phyloP scores from a whole-genome alignment of 192 early-diverging fungal genomes.

The Phycomyces blakesleeanus region DNA sequence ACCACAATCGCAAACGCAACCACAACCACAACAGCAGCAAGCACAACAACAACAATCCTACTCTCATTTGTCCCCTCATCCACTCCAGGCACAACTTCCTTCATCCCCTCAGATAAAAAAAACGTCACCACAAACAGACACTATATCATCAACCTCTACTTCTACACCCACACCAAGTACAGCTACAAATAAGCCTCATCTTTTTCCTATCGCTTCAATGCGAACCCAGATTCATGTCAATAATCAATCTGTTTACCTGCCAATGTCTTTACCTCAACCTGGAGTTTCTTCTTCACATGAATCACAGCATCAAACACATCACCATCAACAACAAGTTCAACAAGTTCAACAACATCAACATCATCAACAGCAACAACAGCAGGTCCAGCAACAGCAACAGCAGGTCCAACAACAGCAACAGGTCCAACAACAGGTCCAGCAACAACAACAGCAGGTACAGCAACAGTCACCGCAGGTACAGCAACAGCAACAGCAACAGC shows the following conservation, averaged over 20 bases:
- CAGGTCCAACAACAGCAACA: not conserved
- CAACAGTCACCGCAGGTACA: not conserved
- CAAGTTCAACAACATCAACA: conserved; percentile 6
- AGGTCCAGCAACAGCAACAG: not conserved
- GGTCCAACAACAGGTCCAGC: not conserved
- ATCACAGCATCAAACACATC: not conserved
- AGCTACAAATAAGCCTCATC: not conserved
- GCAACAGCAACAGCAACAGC: not conserved
- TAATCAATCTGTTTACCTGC: not conserved
- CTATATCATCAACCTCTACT: not conserved
- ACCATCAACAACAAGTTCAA: conserved; percentile 2
- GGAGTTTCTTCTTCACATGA: not conserved
- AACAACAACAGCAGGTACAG: not conserved
- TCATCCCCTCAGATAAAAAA: not conserved
- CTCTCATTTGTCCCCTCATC: not conserved
- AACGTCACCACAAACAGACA: not conserved
- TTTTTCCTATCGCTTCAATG: not conserved
- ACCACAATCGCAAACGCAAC: not conserved
- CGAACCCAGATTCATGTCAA: not conserved
- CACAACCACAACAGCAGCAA: not conserved
- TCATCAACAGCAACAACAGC: conserved; percentile 2
- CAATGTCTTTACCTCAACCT: not conserved
- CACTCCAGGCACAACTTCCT: not conserved
- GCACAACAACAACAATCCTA: not conserved
- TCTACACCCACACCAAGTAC: not conserved